Conservation (phyloP, 225 moss, liverwort and hornwort genomes). For the Sphagnum contortum region DNA sequence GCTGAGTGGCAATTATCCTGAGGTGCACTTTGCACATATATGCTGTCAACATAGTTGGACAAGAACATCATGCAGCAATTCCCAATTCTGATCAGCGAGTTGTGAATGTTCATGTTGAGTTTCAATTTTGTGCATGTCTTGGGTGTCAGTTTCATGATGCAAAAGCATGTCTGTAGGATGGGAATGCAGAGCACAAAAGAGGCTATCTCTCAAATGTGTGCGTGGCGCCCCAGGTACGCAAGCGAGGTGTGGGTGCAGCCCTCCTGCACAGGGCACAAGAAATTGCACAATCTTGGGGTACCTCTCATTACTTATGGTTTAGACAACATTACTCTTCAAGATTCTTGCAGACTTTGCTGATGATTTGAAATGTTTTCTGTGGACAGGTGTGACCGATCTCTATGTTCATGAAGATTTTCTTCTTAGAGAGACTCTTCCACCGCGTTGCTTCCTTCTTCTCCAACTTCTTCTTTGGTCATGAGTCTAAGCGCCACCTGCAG, state of each 20-base stretch:
- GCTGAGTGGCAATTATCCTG: constrained; percentile 11
- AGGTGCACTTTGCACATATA: constrained; percentile 19
- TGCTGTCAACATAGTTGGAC: neutral
- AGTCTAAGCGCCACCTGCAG: too few relatives aligned
- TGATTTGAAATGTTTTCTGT: neutral
- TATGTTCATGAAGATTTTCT: constrained; percentile 23
- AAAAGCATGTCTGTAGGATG: constrained; percentile 11
- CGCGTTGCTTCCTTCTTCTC: too few relatives aligned
- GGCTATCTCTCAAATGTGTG: constrained; percentile 60
- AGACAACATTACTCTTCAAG: too few relatives aligned
- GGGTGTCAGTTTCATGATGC: too few relatives aligned
- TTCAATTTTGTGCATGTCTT: too few relatives aligned
- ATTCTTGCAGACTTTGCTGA: too few relatives aligned
- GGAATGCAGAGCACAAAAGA: constrained; percentile 20
- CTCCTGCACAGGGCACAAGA: constrained; percentile 40
- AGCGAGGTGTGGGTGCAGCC: constrained; percentile 49
- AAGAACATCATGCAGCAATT: constrained; percentile 4
- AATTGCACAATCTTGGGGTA: constrained; percentile 45
- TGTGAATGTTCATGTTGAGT: too few relatives aligned
- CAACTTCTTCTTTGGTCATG: too few relatives aligned
- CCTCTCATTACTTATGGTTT: neutral
- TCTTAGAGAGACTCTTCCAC: too few relatives aligned
- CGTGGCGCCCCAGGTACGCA: constrained; percentile 41
- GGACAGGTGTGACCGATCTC: constrained; percentile 38
- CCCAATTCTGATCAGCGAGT: too few relatives aligned